Conservation (phyloP, 2,329 filamentous ascomycete species). For the Neospermospora avenae region DNA sequence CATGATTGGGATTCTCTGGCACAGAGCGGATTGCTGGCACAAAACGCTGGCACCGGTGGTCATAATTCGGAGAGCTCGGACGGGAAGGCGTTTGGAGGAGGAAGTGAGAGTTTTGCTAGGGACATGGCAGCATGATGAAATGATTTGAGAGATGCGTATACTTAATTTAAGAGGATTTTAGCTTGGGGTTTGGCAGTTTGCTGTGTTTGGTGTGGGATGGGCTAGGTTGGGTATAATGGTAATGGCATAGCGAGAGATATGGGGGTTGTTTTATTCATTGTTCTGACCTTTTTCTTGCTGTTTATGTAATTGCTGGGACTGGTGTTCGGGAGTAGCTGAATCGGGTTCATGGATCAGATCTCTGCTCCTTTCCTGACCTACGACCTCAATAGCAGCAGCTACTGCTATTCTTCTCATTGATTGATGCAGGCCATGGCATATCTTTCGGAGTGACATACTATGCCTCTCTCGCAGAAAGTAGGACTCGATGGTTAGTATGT, state of each 20-base stretch:
- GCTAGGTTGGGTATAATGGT: background rate
- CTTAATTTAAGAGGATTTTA: background rate
- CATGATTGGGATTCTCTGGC: slow-evolving; percentile 35
- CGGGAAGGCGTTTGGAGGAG: slow-evolving; percentile 15
- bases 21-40: slow-evolving; percentile 21
- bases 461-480: too few relatives aligned
- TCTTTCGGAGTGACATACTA: too few relatives aligned
- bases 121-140: slow-evolving; percentile 4
- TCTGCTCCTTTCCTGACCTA: background rate
- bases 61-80: slow-evolving; percentile 14
- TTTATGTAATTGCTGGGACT: background rate
- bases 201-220: background rate
- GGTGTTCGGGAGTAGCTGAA: background rate
- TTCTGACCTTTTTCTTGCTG: background rate
- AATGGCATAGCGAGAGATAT: slow-evolving; percentile 6
- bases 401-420: background rate
- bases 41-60: background rate
- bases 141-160: background rate
- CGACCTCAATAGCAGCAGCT: background rate
- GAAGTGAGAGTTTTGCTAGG: slow-evolving; percentile 4
- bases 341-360: background rate
- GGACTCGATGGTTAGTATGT: too few relatives aligned
- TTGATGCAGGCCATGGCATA: background rate
- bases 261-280: background rate
- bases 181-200: background rate